Base-by-base conservation (phyloP, 2,329 filamentous ascomycete species). In the Dactylellina haptotyla region DNA sequence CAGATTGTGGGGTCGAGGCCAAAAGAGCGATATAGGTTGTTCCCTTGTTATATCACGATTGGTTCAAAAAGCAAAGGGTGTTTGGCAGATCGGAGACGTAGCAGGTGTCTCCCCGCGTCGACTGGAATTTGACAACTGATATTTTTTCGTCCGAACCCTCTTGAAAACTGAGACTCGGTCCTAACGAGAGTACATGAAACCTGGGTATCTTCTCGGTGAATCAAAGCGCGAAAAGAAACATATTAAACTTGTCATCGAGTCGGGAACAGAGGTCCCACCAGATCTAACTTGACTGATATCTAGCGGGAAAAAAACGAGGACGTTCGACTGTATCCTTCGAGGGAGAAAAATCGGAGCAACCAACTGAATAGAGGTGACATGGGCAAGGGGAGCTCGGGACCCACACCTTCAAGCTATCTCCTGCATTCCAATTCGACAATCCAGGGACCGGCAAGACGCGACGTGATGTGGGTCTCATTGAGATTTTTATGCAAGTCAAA, bases 391-490 rank as follows among this genome's bases (percentile, higher is more conserved):
- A 71, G 66, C 66, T 71, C 66, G 66, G 66, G 66, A 71, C 66
- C 66, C 66, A 71, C 66, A 48, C 51, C 50, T 30, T 50, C 50
- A 57, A 53, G 45, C 57, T 70, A 56, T 45, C 65, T 70, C 65
- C 66, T 71, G 66, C 66, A 71, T 71, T 71, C 66, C 66, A 71
- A 71, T 71, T 71, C 66, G 66, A 71, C 66, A 71, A 71, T 71
- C 66, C 57, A 71, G 66, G 66, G 66, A 71, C 66, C 57, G 66
- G 66, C 66, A 71, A 71, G 66, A 71, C 66, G 66, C 66, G 66
- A 71, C 65, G 50, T 57, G 43, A 54, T 39, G 65, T 70, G 65
- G 65, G 57, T 70, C 65, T 54, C 50, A 23, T 30, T 53, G 16
- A 54, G 26, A 41, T 48, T 70, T 54, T 70, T 28, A 56, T 62